Base-by-base conservation (phyloP, 306 rosid genomes). In the Medicago ruthenica region DNA sequence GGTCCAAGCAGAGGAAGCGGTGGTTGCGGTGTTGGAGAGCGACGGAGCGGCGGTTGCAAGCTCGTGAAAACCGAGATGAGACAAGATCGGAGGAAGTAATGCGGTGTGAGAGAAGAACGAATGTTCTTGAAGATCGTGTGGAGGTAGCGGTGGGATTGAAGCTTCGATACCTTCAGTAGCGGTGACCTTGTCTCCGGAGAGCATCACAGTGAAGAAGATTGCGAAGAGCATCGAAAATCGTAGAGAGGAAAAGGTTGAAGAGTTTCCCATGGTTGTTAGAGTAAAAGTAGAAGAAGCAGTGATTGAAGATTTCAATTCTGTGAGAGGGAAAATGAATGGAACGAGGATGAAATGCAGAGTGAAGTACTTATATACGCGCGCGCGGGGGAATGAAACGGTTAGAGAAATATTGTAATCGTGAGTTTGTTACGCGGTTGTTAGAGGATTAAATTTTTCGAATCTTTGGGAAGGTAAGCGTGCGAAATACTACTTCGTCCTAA, bases 21-120 rank as follows among this genome's bases (percentile, higher is more conserved):
- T 4, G 53, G 71, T 13, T 16, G 86, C 21, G 0, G 83, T 34
- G 11, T 84, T 87, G 7, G 87, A 76, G 58, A 89, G 89, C 7
- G 89, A 86, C 18, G 90, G 90, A 53, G 87, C 90, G 2, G 89
- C 92, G 12, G 83, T 77, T 15, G 92, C 89, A 0, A 90, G 87
- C 70, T 90, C 88, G 45, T 86, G 85, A 69, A 84, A 90, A 60
- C 92, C 96, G 27, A 88, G 92, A 72, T 86, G 90, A 17, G 92
- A 86, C 67, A 90, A 76, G 85, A 90, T 85, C 41, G 90, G 86
- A 12, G 92, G 89, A 59, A 90, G 90, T 24, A 84, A 82, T 1
- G 87, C 41, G 3, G 85, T 73, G 81, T 89, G 87, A 18, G 89
- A 82, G 83, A 86, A 89, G 81, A 86, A 81, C 70, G 90, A 74